These are phyloP conservation scores for Fusarium stilboides DNA, from an alignment of 2,329 filamentous ascomycete species.

Conservation along the genomic window DNA sequence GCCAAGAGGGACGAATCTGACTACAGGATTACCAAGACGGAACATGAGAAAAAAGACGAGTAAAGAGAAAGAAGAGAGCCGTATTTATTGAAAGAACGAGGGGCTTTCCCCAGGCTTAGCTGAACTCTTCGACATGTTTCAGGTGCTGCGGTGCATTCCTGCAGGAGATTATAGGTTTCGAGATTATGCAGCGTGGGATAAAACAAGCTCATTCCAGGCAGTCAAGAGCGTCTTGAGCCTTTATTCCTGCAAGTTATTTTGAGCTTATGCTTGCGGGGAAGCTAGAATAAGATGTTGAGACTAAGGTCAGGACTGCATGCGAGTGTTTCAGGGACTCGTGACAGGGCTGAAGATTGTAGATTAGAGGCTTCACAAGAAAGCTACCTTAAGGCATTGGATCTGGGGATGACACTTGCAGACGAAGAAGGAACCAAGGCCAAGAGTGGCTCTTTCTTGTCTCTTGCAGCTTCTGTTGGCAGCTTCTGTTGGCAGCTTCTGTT, in stretches of 20 bases:
- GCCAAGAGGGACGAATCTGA: background rate
- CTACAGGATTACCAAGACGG: background rate
- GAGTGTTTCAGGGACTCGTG: slow-evolving; percentile 2
- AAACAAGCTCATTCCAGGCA: slow-evolving; percentile 23
- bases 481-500: slow-evolving; percentile 6
- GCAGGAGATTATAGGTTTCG: slow-evolving; percentile 28
- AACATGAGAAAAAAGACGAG: background rate
- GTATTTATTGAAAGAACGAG: slow-evolving; percentile 2
- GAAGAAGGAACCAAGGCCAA: slow-evolving; percentile 8
- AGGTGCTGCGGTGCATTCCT: slow-evolving; percentile 33
- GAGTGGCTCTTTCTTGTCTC: slow-evolving; percentile 14
- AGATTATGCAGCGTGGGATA: slow-evolving; percentile 7
- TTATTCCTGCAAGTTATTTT: slow-evolving; percentile 6
- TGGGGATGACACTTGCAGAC: background rate
- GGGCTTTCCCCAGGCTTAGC: background rate
- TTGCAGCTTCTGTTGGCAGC: slow-evolving; percentile 4
- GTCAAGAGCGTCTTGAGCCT: background rate
- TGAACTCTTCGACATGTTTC: slow-evolving; percentile 18
- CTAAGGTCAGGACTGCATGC: slow-evolving; percentile 5
- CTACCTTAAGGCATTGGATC: background rate
- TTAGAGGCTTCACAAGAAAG: background rate
- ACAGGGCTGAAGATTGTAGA: background rate
- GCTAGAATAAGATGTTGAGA: background rate
- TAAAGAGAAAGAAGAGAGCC: background rate
- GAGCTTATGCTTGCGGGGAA: slow-evolving; percentile 22